Evolutionary conservation across 2,329 filamentous ascomycete species (phyloP), one percentile per base, ranked within the genome.

Genomic region (Penicillium oxalicum): DNA sequence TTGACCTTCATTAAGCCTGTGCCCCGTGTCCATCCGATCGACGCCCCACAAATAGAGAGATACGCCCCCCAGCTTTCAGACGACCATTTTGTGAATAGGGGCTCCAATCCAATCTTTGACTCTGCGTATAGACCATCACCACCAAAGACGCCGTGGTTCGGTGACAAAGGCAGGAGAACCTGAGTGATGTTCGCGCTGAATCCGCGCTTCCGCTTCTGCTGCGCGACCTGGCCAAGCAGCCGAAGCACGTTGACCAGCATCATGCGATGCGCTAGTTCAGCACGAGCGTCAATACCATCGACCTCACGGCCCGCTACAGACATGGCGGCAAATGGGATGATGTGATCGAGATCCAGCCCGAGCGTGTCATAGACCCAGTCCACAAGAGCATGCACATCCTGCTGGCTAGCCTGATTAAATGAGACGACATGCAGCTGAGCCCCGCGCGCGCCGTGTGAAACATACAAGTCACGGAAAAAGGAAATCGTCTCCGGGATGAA

Each of bases 21-120:
- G 57, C 91, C 91, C 74, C 93, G 91, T 60, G 93, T 98, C 93
- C 93, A 98, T 55, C 93, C 93, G 67, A 98, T 98, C 70, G 97
- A 89, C 54, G 91, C 91, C 76, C 93, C 93, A 62, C 93, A 98
- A 60, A 98, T 93, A 52, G 91, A 97, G 62, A 98, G 88, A 76
- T 94, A 98, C 74, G 91, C 91, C 57, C 83, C 85, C 93, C 93
- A 98, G 75, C 83, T 91, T 75, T 98, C 93, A 0, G 93, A 95
- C 72, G 95, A 87, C 93, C 93, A 98, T 60, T 93, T 83, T 76
- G 95, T 96, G 82, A 98, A 97, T 33, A 98, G 81, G 4, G 93
- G 97, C 77, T 98, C 93, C 6, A 98, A 80, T 38, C 86, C 93
- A 50, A 98, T 84, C 76, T 98, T 98, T 40, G 93, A 97, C 74